Conservation (phyloP, 306 rosid species). For the Notholithocarpus densiflorus region DNA sequence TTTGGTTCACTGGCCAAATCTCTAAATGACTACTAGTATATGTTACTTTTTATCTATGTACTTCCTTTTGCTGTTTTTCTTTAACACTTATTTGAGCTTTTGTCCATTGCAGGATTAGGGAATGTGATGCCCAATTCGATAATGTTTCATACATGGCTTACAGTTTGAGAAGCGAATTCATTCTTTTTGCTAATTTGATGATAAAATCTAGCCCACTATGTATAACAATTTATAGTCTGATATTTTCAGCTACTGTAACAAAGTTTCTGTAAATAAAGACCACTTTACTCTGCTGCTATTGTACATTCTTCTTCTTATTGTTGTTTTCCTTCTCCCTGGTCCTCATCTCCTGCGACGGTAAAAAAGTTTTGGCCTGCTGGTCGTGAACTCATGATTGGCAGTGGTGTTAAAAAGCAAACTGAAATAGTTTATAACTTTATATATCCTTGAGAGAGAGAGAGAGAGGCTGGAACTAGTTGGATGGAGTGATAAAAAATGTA, state of each 20-base stretch:
- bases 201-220: background rate
- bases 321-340: background rate
- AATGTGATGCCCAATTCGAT: background rate
- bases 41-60: background rate
- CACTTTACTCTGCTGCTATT: background rate
- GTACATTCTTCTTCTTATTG: background rate
- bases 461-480: no score
- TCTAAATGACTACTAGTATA: background rate
- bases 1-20: background rate
- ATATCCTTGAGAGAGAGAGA: no score
- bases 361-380: no score
- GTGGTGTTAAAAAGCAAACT: no score
- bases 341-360: no score
- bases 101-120: slow-evolving; percentile 49
- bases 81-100: background rate
- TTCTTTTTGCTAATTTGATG: slow-evolving; percentile 2
- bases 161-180: background rate
- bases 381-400: no score
- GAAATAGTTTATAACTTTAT: no score
- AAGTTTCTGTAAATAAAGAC: background rate
- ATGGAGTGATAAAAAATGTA: no score
- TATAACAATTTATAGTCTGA: background rate
- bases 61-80: background rate
- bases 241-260: background rate
- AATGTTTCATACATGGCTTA: slow-evolving; percentile 1